Evolutionary conservation across 2,329 filamentous ascomycete species (phyloP), one percentile per base, ranked within the genome.

Genomic region (Sporothrix globosa): DNA sequence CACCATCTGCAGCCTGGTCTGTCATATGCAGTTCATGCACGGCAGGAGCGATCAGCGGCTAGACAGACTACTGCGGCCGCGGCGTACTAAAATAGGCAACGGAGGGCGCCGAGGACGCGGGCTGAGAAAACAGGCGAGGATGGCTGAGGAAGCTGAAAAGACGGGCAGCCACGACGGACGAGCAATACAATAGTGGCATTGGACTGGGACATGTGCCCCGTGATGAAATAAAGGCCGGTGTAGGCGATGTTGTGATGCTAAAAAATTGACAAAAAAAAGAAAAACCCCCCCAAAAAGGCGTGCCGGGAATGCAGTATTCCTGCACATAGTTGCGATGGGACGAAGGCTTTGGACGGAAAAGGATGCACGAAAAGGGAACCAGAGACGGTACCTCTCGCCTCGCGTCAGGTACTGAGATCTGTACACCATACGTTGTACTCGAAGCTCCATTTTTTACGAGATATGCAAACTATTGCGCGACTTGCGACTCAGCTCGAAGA

Each of bases 381-480:
- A 30, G 44, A 30, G 3, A 11, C n/a, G 60, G 19, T 24, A 27
- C 21, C 24, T 30, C 41, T 52, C 34, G 46, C 46, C 50, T 17
- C n/a, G 14, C 41, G 11, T 39, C 17, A 14, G 46, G 24, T 9
- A 14, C 34, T 6, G 34, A 34, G 34, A 7, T 44, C 56, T 44
- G 41, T 44, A 44, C 41, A 44, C 41, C 4, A 19, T 7, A 17
- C 46, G 1, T 48, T 19, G 46, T 48, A 7, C 4, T 19, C 41
- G 9, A 14, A 21, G 27, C 14, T 65, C 21, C 60, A n/a, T 48
- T 65, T 65, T 53, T 53, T 41, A 54, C 65, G 50, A 67, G 30
- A 67, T 67, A 48, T 67, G 65, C 65, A 67, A 67, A 48, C 34
- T 52, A 24, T 24, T 50, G 61, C 48, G 30, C 46, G 14, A 53